Base-by-base conservation (phyloP, 768 basidiomycete species). In the Boletus pseudopeckii region DNA sequence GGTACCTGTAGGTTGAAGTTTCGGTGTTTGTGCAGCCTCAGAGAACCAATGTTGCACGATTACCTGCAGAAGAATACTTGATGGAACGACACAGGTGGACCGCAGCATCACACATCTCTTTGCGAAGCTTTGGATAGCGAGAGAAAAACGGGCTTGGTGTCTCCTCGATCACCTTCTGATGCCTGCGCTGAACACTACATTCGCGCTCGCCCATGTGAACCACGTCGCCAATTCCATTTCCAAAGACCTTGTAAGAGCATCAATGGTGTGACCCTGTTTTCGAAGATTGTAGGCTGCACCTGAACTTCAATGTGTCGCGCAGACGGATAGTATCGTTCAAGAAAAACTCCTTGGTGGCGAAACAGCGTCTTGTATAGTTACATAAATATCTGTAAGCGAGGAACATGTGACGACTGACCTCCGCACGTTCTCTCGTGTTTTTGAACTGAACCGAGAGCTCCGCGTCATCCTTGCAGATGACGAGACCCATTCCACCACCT, bases 131-230 rank as follows among this genome's bases (percentile, higher is more conserved):
- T 30, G 77, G 74, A 64, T 75, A 71, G 3, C 60, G 49, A 1
- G 65, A 48, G 38, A 83, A 72, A 61, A 84, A 86, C 1, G 85
- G 82, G 58, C 82, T 84, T 0, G 83, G 82, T 4, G 80, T 76
- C 60, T 88, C 86, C 57, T 89, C 86, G 22, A 89, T 79, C 3
- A 89, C 77, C 63, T 89, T 89, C 65, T 89, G 86, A 57, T 87
- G 82, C 30, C 86, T 70, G 30, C 86, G 72, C 61, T 89, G 86
- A 9, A 85, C 68, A 45, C 82, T 85, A 58, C 86, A 87, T 64
- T 89, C 86, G 14, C 86, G 75, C 62, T 88, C 86, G 36, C 83
- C 82, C 73, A 86, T 78, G 57, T 86, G 82, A 5, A 86, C 70
- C 11, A 80, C 80, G 41, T 79, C 71, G 4, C 82, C 82, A 0